phyloP scores from a whole-genome alignment of 805 yeast species.

The Starmerella floricola region DNA sequence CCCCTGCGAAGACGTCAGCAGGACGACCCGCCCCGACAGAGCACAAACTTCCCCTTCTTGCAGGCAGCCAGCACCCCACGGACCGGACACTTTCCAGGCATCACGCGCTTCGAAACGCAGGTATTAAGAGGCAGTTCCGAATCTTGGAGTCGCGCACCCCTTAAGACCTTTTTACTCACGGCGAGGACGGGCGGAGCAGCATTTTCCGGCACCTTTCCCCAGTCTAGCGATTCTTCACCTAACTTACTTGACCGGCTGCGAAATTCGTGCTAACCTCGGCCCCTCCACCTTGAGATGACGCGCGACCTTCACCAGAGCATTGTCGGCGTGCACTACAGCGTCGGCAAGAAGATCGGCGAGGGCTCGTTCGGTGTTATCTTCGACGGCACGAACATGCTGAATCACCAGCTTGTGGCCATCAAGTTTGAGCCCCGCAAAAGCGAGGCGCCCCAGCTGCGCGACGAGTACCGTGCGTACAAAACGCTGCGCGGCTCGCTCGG shows the following conservation, averaged over 20 bases:
- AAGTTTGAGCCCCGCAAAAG: constrained; percentile 91
- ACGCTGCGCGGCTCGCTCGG: constrained; percentile 72
- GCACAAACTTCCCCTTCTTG: neutral
- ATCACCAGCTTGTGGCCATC: constrained; percentile 88
- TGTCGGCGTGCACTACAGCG: constrained; percentile 91
- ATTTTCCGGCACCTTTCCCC: neutral
- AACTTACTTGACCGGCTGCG: too few relatives aligned
- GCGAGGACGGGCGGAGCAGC: neutral
- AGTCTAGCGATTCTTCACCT: too few relatives aligned
- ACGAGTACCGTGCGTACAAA: constrained; percentile 91
- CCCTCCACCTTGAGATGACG: too few relatives aligned
- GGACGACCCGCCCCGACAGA: neutral
- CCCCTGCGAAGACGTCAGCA: constrained; percentile 4
- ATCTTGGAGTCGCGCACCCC: too few relatives aligned
- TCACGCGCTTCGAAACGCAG: too few relatives aligned
- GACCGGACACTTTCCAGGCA: neutral
- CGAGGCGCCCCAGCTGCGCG: constrained; percentile 94
- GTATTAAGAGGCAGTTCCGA: too few relatives aligned
- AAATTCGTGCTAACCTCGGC: too few relatives aligned
- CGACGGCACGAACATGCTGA: constrained; percentile 86
- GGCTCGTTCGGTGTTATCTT: constrained; percentile 97
- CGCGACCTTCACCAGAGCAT: constrained; percentile 20
- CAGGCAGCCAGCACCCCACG: neutral
- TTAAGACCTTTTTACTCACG: neutral
- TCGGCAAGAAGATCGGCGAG: constrained; percentile 96